These are phyloP conservation scores for Apiospora marii DNA, from an alignment of 2,329 filamentous ascomycete species.

Conservation along the genomic window DNA sequence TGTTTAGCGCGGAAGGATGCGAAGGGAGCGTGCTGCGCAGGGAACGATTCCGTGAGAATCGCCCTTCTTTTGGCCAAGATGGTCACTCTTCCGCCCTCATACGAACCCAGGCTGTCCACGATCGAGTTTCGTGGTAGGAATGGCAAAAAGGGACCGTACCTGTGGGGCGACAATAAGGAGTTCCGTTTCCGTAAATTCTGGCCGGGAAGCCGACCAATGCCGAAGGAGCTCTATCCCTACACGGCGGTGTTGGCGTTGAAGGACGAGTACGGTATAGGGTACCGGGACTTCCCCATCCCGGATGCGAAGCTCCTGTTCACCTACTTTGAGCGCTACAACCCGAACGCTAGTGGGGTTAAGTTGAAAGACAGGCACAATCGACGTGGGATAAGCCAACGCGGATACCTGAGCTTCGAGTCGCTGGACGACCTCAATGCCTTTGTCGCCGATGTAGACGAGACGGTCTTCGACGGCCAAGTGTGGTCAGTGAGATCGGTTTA, in stretches of 20 bases:
- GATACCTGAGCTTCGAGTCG: not conserved
- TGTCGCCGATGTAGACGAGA: not conserved
- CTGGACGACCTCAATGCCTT: not conserved
- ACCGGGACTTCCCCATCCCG: not conserved
- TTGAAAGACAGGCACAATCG: not conserved
- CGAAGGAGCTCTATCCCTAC: not conserved
- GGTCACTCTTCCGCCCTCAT: not conserved
- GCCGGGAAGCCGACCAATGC: not conserved
- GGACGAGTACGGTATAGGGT: not conserved
- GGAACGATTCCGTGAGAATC: not conserved
- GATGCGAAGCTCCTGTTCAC: not conserved
- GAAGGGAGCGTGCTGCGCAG: not conserved
- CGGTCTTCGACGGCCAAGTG: not conserved
- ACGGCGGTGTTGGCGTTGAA: not conserved
- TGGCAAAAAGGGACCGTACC: not conserved
- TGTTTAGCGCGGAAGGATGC: not conserved
- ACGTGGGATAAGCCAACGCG: not conserved
- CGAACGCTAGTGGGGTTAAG: not conserved
- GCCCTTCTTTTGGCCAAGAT: not conserved
- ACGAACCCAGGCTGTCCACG: not conserved
- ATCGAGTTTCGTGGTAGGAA: not conserved
- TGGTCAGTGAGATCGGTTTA: not conserved
- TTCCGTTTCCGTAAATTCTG: not conserved
- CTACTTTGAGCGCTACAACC: not conserved
- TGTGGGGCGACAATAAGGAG: not conserved